A percentile compares a stretch with the other conserved stretches of the same genome.
Evolutionary conservation across 2,329 filamentous ascomycete species (phyloP).

Genomic region (Cordyceps pruinosa): DNA sequence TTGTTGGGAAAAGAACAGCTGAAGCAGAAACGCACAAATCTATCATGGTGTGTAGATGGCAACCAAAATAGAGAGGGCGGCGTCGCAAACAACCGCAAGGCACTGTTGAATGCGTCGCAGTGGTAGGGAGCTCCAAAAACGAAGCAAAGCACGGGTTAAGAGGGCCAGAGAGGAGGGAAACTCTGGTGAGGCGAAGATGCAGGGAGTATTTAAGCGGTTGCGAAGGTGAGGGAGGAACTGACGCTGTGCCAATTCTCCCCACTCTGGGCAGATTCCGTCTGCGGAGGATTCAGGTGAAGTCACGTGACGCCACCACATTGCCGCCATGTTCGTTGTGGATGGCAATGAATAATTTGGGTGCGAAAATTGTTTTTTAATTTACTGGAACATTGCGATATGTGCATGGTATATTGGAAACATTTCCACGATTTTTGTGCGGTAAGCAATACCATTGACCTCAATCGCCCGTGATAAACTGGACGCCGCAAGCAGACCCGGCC

Average conservation of each 20-base stretch:
- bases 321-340: neutral
- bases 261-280: conserved; percentile 8
- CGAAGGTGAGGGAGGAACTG: conserved; percentile 12
- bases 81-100: conserved; percentile 2
- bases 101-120: neutral
- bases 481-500: too few species aligned
- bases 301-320: neutral
- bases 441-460: too few species aligned
- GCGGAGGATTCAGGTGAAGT: neutral
- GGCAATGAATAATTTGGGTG: neutral
- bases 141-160: neutral
- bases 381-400: neutral
- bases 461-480: too few species aligned
- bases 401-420: too few species aligned
- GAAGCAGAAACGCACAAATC: conserved; percentile 29
- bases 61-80: conserved; percentile 2
- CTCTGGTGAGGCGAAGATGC: neutral
- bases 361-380: neutral
- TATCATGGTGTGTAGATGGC: conserved; percentile 34
- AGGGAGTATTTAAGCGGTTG: conserved; percentile 2
- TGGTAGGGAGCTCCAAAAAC: neutral
- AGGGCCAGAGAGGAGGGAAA: neutral
- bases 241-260: conserved; percentile 6
- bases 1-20: conserved; percentile 24
- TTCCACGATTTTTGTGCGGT: too few species aligned